Percentiles rank a stretch among this genome's conserved stretches.
These are phyloP conservation scores for Aspergillus caelatus DNA, from an alignment of 2,329 filamentous ascomycete species.

Conservation along the genomic window DNA sequence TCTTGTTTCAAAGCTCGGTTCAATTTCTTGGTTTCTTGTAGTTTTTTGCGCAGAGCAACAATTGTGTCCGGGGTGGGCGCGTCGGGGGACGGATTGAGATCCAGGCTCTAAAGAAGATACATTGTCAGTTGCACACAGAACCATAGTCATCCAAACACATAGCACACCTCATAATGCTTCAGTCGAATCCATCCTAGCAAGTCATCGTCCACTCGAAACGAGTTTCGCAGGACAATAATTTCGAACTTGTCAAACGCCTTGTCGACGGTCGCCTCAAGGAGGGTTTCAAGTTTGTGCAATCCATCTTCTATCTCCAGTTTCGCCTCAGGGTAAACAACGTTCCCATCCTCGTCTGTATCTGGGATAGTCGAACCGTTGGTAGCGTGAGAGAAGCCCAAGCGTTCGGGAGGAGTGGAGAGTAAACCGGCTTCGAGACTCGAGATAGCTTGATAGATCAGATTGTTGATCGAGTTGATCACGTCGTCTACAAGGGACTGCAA, in stretches of 20 bases:
- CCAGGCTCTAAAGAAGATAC: conserved; percentile 36
- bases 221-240: conserved; percentile 87
- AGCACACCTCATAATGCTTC: conserved; percentile 74
- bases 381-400: conserved; percentile 73
- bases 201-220: conserved; percentile 72
- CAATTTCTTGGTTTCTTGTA: conserved; percentile 78
- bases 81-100: conserved; percentile 35
- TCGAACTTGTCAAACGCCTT: conserved; percentile 85
- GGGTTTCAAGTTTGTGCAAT: conserved; percentile 79
- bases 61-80: conserved; percentile 69
- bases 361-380: conserved; percentile 51
- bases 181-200: conserved; percentile 76
- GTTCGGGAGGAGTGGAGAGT: conserved; percentile 69
- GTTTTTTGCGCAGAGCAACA: conserved; percentile 69
- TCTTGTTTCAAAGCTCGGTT: conserved; percentile 71
- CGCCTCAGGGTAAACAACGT: conserved; percentile 52
- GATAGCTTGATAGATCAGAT: conserved; percentile 85
- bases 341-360: conserved; percentile 50
- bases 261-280: conserved; percentile 79
- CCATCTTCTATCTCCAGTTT: conserved; percentile 83
- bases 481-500: conserved; percentile 88
- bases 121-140: neutral
- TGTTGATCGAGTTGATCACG: conserved; percentile 95
- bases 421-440: conserved; percentile 85
- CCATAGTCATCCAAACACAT: conserved; percentile 14